phyloP scores from a whole-genome alignment of 441 rosid genomes.

The Pelargonium citronellum region DNA sequence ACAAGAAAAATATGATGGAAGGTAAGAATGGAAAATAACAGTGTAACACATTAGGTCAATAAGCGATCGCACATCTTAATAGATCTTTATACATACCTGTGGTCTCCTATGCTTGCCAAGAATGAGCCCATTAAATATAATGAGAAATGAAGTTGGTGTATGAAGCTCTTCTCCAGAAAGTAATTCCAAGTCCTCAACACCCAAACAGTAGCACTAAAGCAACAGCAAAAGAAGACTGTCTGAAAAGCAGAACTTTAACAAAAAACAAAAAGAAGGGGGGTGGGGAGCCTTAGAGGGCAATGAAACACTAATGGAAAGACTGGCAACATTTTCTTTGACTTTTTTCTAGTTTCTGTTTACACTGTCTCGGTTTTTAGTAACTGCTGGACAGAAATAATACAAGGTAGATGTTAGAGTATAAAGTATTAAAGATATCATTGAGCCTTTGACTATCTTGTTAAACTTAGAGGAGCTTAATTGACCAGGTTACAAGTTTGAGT shows the following conservation, averaged over 20 bases:
- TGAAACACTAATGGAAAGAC: too few relatives aligned
- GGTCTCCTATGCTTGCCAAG: conserved; percentile 95
- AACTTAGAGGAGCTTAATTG: too few relatives aligned
- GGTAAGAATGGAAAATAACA: conserved; percentile 18
- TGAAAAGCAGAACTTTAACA: neutral
- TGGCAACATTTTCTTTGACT: too few relatives aligned
- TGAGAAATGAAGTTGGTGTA: conserved; percentile 67
- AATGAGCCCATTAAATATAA: conserved; percentile 81
- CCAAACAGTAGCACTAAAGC: conserved; percentile 72
- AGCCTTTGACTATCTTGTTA: too few relatives aligned
- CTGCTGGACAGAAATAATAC: too few relatives aligned
- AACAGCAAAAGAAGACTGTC: conserved; percentile 7
- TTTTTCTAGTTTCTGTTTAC: too few relatives aligned
- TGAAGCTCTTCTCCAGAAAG: conserved; percentile 93
- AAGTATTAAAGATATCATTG: too few relatives aligned
- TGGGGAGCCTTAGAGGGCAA: too few relatives aligned
- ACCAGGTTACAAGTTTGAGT: too few relatives aligned
- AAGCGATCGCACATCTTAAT: neutral
- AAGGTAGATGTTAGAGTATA: too few relatives aligned
- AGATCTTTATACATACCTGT: conserved; percentile 43
- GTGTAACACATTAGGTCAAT: conserved; percentile 2
- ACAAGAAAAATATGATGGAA: conserved; percentile 10
- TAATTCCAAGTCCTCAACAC: conserved; percentile 74
- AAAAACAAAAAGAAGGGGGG: too few relatives aligned
- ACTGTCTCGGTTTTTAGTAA: too few relatives aligned